A percentile compares a stretch with the other conserved stretches of the same genome.
Evolutionary conservation across 805 yeast species (phyloP).

Genomic region (Debaryomyces hansenii): DNA sequence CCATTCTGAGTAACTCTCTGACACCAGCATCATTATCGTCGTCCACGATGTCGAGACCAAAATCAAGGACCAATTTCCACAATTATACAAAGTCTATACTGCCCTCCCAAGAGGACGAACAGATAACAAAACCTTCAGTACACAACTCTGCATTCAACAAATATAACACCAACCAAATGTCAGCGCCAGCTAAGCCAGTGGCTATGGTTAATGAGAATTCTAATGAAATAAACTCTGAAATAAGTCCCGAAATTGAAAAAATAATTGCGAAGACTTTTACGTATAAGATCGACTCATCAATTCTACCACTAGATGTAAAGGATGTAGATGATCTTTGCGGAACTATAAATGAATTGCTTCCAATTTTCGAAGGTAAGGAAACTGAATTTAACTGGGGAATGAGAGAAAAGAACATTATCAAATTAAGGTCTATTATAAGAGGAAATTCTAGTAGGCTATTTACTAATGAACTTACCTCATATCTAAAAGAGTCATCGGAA

Average conservation of each 20-base stretch:
- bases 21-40: neutral
- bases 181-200: no score
- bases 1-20: no score
- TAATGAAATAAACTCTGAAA: neutral
- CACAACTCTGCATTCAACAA: no score
- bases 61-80: neutral
- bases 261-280: conserved; percentile 18
- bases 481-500: conserved; percentile 37
- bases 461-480: conserved; percentile 35
- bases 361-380: conserved; percentile 67
- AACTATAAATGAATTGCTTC: conserved; percentile 15
- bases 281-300: conserved; percentile 41
- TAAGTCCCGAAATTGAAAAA: conserved; percentile 9
- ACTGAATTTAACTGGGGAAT: conserved; percentile 84
- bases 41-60: neutral
- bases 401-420: conserved; percentile 63
- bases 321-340: conserved; percentile 18
- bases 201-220: no score
- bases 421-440: conserved; percentile 58
- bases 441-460: conserved; percentile 50
- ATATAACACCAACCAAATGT: no score
- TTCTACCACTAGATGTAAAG: conserved; percentile 29
- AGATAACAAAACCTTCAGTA: no score
- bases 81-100: neutral
- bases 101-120: neutral